Percentiles rank a stretch among this genome's conserved stretches.
phyloP scores from a whole-genome alignment of 768 basidiomycete genomes.

The Lentinula boryana region DNA sequence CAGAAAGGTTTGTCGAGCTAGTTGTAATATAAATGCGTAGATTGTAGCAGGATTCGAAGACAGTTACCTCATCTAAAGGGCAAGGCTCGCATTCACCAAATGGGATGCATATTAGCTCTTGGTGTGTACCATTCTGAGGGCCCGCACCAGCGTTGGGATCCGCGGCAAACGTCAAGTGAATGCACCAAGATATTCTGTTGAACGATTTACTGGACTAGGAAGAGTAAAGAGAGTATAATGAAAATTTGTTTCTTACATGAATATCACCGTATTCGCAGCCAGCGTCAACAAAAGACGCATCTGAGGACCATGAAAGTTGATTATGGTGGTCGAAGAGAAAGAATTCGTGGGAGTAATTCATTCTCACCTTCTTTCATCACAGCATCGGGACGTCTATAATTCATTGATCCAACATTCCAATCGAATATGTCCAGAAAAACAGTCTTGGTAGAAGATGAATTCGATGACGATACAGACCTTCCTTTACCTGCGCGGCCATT shows the following conservation, averaged over 20 bases:
- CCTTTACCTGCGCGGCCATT: conserved; percentile 67
- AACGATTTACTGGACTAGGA: background rate
- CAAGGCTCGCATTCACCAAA: conserved; percentile 59
- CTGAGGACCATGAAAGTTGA: conserved; percentile 28
- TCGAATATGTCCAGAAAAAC: conserved; percentile 62
- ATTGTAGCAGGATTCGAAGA: background rate
- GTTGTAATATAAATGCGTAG: background rate
- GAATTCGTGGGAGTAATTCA: conserved; percentile 18
- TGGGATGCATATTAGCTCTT: conserved; percentile 23
- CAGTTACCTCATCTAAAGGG: conserved; percentile 55
- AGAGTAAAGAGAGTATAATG: too few relatives aligned
- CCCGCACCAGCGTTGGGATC: background rate
- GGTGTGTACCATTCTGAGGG: conserved; percentile 23
- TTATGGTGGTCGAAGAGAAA: conserved; percentile 4
- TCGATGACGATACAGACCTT: conserved; percentile 93
- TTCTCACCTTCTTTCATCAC: background rate
- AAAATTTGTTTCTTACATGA: conserved; percentile 21
- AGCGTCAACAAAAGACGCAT: conserved; percentile 26
- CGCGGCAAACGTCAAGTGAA: background rate
- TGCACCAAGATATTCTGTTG: background rate
- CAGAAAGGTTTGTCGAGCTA: conserved; percentile 87
- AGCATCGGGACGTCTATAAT: background rate
- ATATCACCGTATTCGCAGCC: conserved; percentile 23
- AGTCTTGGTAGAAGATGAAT: conserved; percentile 69
- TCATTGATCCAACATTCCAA: background rate